Percentiles rank a stretch among this genome's conserved stretches.
phyloP scores from a whole-genome alignment of 345 rosid species.

The Aegle marmelos region DNA sequence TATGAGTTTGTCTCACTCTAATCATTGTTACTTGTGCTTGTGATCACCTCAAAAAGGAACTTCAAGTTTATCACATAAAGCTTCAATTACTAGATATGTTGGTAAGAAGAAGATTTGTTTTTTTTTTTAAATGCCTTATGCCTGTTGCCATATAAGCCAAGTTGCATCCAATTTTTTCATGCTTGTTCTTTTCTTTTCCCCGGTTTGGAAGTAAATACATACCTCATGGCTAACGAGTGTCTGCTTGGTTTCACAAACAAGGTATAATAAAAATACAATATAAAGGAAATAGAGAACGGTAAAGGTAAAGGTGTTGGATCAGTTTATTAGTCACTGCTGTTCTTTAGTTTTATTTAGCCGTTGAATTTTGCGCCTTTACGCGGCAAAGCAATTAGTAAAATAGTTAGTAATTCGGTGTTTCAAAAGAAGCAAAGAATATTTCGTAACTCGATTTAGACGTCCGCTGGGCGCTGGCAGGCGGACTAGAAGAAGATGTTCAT shows the following conservation, averaged over 20 bases:
- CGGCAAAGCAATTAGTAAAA: not conserved
- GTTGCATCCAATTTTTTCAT: not conserved
- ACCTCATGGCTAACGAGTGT: not conserved
- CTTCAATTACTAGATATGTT: constrained; percentile 5
- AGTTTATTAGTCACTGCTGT: not conserved
- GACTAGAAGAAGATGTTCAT: not conserved
- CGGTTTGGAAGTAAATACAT: too few species aligned
- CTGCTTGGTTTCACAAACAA: not conserved
- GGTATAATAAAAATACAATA: not conserved
- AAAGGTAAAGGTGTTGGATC: not conserved
- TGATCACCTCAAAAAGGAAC: constrained; percentile 1
- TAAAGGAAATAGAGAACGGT: not conserved
- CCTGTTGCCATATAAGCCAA: not conserved
- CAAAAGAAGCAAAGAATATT: too few species aligned
- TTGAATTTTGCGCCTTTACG: not conserved
- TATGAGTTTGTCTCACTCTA: constrained; percentile 22
- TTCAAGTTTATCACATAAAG: constrained; percentile 24
- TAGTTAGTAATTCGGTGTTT: too few species aligned
- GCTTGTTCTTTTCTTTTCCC: not conserved
- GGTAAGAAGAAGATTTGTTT: not conserved
- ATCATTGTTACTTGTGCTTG: constrained; percentile 11
- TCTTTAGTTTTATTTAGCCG: not conserved
- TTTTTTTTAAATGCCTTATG: constrained; percentile 6
- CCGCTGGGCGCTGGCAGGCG: too few species aligned
- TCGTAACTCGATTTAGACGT: too few species aligned